Percentiles rank a stretch among this genome's conserved stretches.
phyloP scores from a whole-genome alignment of 257 asterid species.

The Striga asiatica region DNA sequence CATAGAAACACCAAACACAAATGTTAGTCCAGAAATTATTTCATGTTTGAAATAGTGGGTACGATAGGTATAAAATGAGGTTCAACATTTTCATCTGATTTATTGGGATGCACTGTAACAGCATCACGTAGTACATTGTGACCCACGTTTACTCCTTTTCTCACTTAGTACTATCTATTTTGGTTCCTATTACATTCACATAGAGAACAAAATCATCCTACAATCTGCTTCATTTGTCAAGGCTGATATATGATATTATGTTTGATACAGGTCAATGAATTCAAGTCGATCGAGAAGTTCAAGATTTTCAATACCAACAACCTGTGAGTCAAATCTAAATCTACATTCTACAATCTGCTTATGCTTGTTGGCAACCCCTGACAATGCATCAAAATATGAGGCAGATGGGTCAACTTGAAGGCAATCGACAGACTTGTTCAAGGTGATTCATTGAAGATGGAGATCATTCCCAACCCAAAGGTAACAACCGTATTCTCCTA shows the following conservation, averaged over 20 bases:
- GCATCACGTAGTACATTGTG: neutral
- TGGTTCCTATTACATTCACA: no score
- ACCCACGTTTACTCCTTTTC: neutral
- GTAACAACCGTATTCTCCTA: constrained; percentile 23
- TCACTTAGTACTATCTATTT: neutral
- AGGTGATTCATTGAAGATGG: constrained; percentile 82
- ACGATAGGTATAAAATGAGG: neutral
- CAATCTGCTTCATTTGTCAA: constrained; percentile 11
- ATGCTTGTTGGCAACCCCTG: neutral
- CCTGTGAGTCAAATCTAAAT: constrained; percentile 42
- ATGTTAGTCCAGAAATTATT: neutral
- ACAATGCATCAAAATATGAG: constrained; percentile 16
- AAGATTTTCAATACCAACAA: constrained; percentile 97
- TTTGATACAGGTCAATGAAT: constrained; percentile 65
- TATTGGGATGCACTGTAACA: neutral
- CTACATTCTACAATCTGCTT: neutral
- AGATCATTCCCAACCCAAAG: constrained; percentile 98
- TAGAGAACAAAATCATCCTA: constrained; percentile 1
- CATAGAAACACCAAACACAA: neutral
- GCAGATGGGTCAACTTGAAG: constrained; percentile 87
- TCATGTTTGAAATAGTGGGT: constrained; percentile 6
- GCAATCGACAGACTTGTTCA: constrained; percentile 80
- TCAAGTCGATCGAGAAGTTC: constrained; percentile 97
- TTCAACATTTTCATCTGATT: neutral
- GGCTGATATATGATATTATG: constrained; percentile 9